Evolutionary conservation across 495 filamentous ascomycete species (phyloP).

Genomic region (Podospora pseudopauciseta): DNA sequence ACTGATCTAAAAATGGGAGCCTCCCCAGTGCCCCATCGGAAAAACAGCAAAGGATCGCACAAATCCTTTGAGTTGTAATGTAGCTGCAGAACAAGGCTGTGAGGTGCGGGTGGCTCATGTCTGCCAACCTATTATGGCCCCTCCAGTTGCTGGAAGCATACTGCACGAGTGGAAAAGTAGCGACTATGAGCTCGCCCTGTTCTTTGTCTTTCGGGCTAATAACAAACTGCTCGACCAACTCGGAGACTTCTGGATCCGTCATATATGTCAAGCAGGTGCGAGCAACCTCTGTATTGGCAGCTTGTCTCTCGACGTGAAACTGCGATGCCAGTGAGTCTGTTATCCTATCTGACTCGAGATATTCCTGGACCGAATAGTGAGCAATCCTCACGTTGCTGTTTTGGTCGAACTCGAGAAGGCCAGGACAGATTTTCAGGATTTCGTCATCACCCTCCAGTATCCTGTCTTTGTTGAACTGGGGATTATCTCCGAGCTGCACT

Average conservation of each 20-base stretch:
- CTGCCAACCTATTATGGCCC: no score
- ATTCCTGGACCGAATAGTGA: slow-evolving; percentile 13
- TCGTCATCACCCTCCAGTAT: slow-evolving; percentile 2
- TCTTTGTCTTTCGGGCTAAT: not conserved
- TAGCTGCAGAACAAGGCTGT: no score
- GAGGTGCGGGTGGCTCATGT: no score
- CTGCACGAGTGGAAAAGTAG: not conserved
- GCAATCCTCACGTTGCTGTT: slow-evolving; percentile 6
- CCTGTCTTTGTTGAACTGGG: slow-evolving; percentile 11
- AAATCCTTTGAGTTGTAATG: no score
- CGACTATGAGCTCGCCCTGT: no score
- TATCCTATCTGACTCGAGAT: slow-evolving; percentile 1
- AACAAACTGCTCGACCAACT: no score
- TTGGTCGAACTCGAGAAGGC: slow-evolving; percentile 4
- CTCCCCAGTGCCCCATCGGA: no score
- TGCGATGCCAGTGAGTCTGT: not conserved
- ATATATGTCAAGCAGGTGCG: slow-evolving; percentile 7
- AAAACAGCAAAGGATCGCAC: no score
- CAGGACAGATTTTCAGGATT: slow-evolving; percentile 10
- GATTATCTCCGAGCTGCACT: slow-evolving; percentile 7
- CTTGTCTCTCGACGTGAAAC: not conserved
- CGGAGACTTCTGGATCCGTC: not conserved
- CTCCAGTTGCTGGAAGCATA: not conserved
- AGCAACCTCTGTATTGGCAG: slow-evolving; percentile 7
- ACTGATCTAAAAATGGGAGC: no score